Evolutionary conservation across 164 flowering plant species (phyloP).

Genomic region (Sedum album): DNA sequence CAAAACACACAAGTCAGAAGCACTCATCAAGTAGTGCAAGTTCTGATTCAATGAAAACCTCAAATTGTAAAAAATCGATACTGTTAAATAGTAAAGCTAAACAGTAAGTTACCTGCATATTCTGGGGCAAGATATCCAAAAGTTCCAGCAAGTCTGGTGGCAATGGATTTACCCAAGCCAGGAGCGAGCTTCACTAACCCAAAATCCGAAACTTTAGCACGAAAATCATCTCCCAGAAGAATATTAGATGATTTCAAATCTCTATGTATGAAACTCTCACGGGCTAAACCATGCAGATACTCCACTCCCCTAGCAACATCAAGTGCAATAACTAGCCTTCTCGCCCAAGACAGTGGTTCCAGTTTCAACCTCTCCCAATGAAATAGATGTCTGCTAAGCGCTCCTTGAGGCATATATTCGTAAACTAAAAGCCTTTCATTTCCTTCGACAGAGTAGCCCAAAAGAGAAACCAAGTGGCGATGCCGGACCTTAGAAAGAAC

Average conservation of each 20-base stretch:
- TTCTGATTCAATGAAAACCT: too few species aligned
- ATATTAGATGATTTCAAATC: slow-evolving; percentile 58
- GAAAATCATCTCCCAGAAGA: slow-evolving; percentile 55
- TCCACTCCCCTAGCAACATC: slow-evolving; percentile 12
- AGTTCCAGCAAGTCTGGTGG: slow-evolving; percentile 74
- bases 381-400: slow-evolving; percentile 63
- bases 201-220: slow-evolving; percentile 77
- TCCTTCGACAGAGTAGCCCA: slow-evolving; percentile 63
- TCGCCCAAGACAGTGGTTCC: slow-evolving; percentile 68
- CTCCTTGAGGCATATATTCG: slow-evolving; percentile 24
- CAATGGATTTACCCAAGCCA: slow-evolving; percentile 57
- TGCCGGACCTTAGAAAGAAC: slow-evolving; percentile 78
- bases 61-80: too few species aligned
- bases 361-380: slow-evolving; percentile 47
- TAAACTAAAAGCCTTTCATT: slow-evolving; percentile 67
- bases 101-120: slow-evolving; percentile 29
- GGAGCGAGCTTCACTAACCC: slow-evolving; percentile 83
- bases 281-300: slow-evolving; percentile 3
- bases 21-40: not conserved
- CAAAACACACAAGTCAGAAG: not conserved
- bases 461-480: slow-evolving; percentile 63
- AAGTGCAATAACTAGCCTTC: slow-evolving; percentile 61
- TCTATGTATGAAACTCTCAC: slow-evolving; percentile 3
- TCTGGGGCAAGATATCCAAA: slow-evolving; percentile 65
- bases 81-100: not conserved